Evolutionary conservation across 2,329 filamentous ascomycete genomes (phyloP).

Genomic region (Cryphonectria nitschkei): DNA sequence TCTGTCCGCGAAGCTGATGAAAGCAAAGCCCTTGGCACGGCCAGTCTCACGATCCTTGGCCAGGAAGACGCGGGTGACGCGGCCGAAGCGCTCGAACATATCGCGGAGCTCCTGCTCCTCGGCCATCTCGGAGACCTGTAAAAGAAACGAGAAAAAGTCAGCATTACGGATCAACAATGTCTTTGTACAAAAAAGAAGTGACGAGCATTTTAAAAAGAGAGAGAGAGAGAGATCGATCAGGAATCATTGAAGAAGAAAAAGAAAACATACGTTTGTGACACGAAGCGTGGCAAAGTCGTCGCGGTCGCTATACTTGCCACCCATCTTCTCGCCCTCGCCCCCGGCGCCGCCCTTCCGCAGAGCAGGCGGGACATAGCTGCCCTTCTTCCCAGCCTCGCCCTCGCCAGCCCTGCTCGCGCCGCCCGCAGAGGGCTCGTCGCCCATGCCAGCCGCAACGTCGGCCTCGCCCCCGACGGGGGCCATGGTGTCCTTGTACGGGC

Average conservation of each 20-base stretch:
- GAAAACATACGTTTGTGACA: conserved; percentile 86
- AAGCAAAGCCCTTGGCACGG: conserved; percentile 96
- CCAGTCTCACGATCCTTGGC: conserved; percentile 97
- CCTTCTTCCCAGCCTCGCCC: conserved; percentile 68
- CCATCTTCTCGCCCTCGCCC: conserved; percentile 79
- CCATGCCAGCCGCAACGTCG: conserved; percentile 60
- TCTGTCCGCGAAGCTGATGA: conserved; percentile 94
- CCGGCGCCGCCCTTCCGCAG: conserved; percentile 71
- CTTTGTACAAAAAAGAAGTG: background rate
- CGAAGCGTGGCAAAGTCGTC: conserved; percentile 95
- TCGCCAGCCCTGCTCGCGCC: conserved; percentile 55
- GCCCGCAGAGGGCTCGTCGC: conserved; percentile 51
- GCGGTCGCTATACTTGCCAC: conserved; percentile 86
- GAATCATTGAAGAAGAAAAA: conserved; percentile 15
- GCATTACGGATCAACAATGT: background rate
- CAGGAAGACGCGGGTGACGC: conserved; percentile 95
- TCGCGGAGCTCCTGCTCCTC: conserved; percentile 94
- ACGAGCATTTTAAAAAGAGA: background rate
- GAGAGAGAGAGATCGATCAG: background rate
- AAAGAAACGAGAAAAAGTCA: conserved; percentile 35
- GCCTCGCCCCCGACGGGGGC: conserved; percentile 70
- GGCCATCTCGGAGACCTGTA: conserved; percentile 90
- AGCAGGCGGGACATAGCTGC: conserved; percentile 93
- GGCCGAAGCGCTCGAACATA: conserved; percentile 97
- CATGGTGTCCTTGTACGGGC: conserved; percentile 99